Evolutionary conservation across 805 yeast species (phyloP), one percentile per base, ranked within the genome.

Genomic region (Sporopachydermia quercuum): DNA sequence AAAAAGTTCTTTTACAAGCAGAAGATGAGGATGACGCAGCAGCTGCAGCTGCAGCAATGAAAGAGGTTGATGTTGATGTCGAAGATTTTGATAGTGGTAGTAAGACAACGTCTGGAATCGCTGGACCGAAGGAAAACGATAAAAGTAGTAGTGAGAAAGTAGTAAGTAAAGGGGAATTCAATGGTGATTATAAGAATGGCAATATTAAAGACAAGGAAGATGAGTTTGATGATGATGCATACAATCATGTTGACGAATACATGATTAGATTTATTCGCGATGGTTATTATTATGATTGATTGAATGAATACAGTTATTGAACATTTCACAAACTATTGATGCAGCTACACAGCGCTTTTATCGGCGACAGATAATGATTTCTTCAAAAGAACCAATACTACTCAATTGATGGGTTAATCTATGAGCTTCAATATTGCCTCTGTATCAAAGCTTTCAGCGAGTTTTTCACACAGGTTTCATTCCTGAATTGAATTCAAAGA

Each of bases 261-360:
- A 91, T 91, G 99, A 74, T 91, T 45, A 66, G 87, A 43, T 83
- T 72, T 54, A 83, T 91, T 43, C 94, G 94, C 44, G 78, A 76
- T 40, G 96, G 96, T 0, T 71, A 65, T 53, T 82, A 76, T 53
- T 70, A 61, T 49, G 71, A 66, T 37, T 62, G 18, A 44, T 16
- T 14, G 33, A 6, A 36, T 36, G 19, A 14, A 14, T 35, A n/a
- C n/a, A n/a, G n/a, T n/a, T n/a, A n/a, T n/a, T n/a, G n/a, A n/a
- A n/a, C n/a, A n/a, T n/a, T n/a, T n/a, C n/a, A n/a, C n/a, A n/a
- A n/a, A n/a, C n/a, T n/a, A n/a, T n/a, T n/a, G n/a, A n/a, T n/a
- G n/a, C n/a, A n/a, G n/a, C n/a, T n/a, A n/a, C n/a, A n/a, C n/a
- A n/a, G n/a, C n/a, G n/a, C n/a, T n/a, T n/a, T n/a, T n/a, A n/a